These are phyloP conservation scores for Phoma herbarum DNA, from an alignment of 2,329 filamentous ascomycete genomes.

Conservation along the genomic window DNA sequence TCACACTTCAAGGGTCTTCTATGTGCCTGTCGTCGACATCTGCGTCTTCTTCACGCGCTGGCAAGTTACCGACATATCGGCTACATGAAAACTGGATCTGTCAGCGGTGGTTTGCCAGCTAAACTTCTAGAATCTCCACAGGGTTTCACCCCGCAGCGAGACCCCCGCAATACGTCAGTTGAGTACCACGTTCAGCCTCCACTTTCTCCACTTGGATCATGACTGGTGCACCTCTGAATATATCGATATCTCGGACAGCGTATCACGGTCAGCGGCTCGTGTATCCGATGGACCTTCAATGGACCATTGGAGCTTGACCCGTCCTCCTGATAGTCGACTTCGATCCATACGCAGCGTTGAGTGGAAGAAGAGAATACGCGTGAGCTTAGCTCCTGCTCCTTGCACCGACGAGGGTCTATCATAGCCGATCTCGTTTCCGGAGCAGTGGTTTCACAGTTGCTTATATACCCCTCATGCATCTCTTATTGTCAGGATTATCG, in stretches of 20 bases:
- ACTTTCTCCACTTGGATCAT: conserved; percentile 3
- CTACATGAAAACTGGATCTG: conserved; percentile 1
- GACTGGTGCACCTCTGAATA: background rate
- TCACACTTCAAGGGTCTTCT: too few species aligned
- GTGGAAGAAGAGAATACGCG: background rate
- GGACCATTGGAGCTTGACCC: background rate
- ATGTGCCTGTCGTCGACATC: background rate
- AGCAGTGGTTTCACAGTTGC: background rate
- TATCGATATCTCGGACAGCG: background rate
- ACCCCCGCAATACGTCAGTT: conserved; percentile 14
- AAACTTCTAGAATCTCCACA: conserved; percentile 8
- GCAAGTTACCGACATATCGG: conserved; percentile 16
- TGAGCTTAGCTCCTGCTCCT: background rate
- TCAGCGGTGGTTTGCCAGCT: conserved; percentile 5
- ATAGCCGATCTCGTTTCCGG: conserved; percentile 6
- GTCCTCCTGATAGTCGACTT: background rate
- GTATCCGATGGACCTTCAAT: background rate
- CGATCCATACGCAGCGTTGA: background rate
- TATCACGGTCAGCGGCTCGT: background rate
- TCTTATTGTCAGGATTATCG: background rate
- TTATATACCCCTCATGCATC: background rate
- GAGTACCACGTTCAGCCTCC: conserved; percentile 12
- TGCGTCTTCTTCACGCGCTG: background rate
- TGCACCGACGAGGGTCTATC: background rate
- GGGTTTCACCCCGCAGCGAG: background rate